Conservation (phyloP, 139 green algal genomes). For the Chlorella sp. region DNA sequence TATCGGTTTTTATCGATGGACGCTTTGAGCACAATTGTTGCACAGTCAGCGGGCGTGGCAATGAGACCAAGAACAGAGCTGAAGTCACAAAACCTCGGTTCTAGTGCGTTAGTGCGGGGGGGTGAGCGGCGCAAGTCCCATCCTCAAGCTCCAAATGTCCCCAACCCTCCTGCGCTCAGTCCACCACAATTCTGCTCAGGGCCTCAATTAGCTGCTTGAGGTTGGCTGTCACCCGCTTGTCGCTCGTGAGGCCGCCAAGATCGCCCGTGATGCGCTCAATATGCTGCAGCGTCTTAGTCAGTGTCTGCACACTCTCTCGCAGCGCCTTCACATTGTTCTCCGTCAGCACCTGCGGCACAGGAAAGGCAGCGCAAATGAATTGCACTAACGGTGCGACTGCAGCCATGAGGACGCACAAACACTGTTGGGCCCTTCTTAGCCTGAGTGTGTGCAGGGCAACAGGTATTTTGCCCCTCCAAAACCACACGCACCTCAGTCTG, state of each 20-base stretch:
- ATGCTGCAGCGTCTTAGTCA: slow-evolving; percentile 81
- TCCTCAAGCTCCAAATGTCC: not conserved
- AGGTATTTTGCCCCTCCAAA: too few relatives aligned
- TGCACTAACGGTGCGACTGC: too few relatives aligned
- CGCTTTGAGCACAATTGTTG: too few relatives aligned
- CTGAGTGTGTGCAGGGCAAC: too few relatives aligned
- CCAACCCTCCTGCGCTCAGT: slow-evolving; percentile 58
- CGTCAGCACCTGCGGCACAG: slow-evolving; percentile 73
- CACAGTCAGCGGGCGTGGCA: too few relatives aligned
- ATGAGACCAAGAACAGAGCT: too few relatives aligned
- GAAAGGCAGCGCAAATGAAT: too few relatives aligned
- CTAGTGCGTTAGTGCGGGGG: too few relatives aligned
- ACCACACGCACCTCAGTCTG: slow-evolving; percentile 67
- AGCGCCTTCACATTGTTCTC: slow-evolving; percentile 92
- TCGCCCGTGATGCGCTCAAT: slow-evolving; percentile 79
- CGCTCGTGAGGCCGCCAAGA: slow-evolving; percentile 75
- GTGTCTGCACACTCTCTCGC: slow-evolving; percentile 78
- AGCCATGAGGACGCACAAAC: too few relatives aligned
- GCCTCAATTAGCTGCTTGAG: slow-evolving; percentile 91
- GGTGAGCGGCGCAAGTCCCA: not conserved
- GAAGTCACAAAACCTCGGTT: too few relatives aligned
- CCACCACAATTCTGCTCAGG: slow-evolving; percentile 81
- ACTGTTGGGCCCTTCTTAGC: too few relatives aligned
- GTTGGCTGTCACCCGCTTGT: slow-evolving; percentile 83
- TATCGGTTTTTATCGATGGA: too few relatives aligned